Evolutionary conservation across 805 yeast genomes (phyloP).

Genomic region (Ogataea henricii): DNA sequence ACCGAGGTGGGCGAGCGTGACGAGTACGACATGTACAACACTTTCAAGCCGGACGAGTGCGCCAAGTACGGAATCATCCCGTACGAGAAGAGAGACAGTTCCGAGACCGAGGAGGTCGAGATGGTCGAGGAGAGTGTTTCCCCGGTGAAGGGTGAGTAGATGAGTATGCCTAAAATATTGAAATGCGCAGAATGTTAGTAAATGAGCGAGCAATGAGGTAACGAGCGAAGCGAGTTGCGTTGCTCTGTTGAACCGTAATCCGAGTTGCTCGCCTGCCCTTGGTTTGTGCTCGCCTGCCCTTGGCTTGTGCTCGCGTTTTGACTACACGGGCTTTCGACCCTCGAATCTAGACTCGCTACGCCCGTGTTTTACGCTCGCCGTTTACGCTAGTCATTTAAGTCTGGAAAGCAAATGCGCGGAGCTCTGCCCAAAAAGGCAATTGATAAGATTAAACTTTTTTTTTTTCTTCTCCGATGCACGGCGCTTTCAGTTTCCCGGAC

Average conservation of each 20-base stretch:
- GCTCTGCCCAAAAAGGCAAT: slow-evolving; percentile 1
- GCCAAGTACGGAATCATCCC: slow-evolving; percentile 27
- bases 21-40: slow-evolving; percentile 28
- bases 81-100: background rate
- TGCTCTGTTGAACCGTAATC: no score
- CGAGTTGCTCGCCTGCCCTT: no score
- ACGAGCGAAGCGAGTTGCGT: no score
- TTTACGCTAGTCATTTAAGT: no score
- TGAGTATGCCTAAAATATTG: no score
- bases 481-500: slow-evolving; percentile 4
- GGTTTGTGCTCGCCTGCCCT: no score
- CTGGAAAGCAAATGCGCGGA: background rate
- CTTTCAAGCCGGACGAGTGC: slow-evolving; percentile 36
- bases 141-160: background rate
- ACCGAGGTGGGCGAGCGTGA: slow-evolving; percentile 29
- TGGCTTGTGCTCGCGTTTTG: no score
- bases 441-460: slow-evolving; percentile 4
- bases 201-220: background rate
- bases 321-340: no score
- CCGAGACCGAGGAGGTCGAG: slow-evolving; percentile 1
- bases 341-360: no score
- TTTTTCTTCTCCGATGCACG: slow-evolving; percentile 1
- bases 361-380: no score
- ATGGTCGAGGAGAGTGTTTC: slow-evolving; percentile 2
- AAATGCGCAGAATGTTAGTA: background rate